phyloP scores from a whole-genome alignment of 225 moss, liverwort and hornwort genomes.

The Bryoerythrophyllum caledonicum region DNA sequence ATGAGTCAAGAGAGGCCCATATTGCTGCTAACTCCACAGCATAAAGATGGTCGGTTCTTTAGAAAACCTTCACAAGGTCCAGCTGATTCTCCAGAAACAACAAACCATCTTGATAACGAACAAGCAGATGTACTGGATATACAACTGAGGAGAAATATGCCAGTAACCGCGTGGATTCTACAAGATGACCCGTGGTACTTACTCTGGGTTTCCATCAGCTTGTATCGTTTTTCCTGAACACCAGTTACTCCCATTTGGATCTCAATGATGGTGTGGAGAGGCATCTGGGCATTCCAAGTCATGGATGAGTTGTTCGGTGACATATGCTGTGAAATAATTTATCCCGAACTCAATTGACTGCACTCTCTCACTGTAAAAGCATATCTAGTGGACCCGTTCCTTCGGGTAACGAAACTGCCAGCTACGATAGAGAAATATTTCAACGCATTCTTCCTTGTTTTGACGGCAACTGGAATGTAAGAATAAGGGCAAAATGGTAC shows the following conservation, averaged over 20 bases:
- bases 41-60: neutral
- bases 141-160: neutral
- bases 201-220: conserved; percentile 89
- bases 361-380: conserved; percentile 9
- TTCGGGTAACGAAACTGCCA: conserved; percentile 1
- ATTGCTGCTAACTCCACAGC: conserved; percentile 9
- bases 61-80: neutral
- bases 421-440: neutral
- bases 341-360: neutral
- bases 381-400: neutral
- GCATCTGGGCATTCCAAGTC: conserved; percentile 65
- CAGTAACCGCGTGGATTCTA: neutral
- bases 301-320: conserved; percentile 6
- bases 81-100: neutral
- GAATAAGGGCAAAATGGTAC: conserved; percentile 34
- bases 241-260: conserved; percentile 97
- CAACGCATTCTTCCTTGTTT: neutral
- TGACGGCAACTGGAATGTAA: neutral
- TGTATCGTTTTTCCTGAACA: conserved; percentile 95
- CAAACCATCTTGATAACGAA: neutral
- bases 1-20: conserved; percentile 10
- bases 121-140: neutral
- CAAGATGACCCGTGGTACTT: conserved; percentile 1
- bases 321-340: neutral
- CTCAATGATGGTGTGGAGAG: conserved; percentile 93